phyloP scores from a whole-genome alignment of 2,329 filamentous ascomycete species.

The Bipolaris sorokiniana region DNA sequence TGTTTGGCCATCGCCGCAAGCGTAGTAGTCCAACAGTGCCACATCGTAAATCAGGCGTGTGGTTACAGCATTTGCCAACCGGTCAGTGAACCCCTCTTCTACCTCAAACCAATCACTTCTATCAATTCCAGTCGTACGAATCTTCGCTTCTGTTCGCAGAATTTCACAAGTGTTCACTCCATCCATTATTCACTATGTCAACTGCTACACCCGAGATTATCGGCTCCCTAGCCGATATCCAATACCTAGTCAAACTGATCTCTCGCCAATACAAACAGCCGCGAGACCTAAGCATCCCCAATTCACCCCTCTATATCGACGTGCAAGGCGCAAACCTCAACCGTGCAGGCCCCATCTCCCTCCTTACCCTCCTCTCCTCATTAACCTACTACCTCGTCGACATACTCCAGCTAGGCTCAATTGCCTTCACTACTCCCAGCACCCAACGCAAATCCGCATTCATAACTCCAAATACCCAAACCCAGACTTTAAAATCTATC shows the following conservation, averaged over 20 bases:
- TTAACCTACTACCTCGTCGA: constrained; percentile 34
- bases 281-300: neutral
- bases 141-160: neutral
- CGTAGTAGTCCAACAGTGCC: no score
- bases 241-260: neutral
- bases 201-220: neutral
- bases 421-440: constrained; percentile 31
- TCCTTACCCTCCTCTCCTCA: neutral
- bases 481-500: constrained; percentile 2
- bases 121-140: no score
- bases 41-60: no score
- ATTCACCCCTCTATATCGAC: neutral
- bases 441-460: no score
- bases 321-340: neutral
- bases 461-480: neutral
- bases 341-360: neutral
- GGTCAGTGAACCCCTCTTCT: no score
- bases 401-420: constrained; percentile 28
- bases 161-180: neutral
- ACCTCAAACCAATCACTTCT: no score
- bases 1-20: no score
- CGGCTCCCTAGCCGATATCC: neutral
- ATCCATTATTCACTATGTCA: neutral
- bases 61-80: no score
- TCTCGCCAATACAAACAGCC: no score